Percentiles rank a stretch among this genome's conserved stretches.
Evolutionary conservation across 2,329 filamentous ascomycete species (phyloP).

Genomic region (Curvularia sp.): DNA sequence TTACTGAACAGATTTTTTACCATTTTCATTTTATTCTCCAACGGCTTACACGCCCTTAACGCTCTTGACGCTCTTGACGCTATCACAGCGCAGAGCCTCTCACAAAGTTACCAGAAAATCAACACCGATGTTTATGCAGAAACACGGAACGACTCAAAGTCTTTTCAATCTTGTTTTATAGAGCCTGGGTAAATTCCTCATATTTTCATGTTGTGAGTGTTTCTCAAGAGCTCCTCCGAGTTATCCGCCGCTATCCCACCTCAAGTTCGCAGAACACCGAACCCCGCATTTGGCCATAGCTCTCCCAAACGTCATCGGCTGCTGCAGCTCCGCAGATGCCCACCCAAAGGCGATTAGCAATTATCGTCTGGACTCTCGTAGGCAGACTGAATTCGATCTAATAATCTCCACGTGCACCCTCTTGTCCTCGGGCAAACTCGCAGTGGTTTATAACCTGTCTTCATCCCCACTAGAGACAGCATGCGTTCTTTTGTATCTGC

Average conservation of each 20-base stretch:
- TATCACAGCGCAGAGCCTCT: slow-evolving; percentile 13
- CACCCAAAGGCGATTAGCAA: slow-evolving; percentile 7
- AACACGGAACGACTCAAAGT: background rate
- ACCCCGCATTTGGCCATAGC: slow-evolving; percentile 21
- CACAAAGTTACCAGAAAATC: background rate
- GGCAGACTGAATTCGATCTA: slow-evolving; percentile 8
- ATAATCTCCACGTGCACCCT: slow-evolving; percentile 10
- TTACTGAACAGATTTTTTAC: background rate
- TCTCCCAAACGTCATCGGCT: slow-evolving; percentile 21
- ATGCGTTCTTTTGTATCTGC: slow-evolving; percentile 47
- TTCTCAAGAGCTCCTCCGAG: slow-evolving; percentile 2
- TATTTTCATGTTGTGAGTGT: background rate
- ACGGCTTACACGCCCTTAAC: slow-evolving; percentile 27
- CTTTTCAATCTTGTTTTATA: background rate
- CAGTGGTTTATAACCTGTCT: slow-evolving; percentile 13
- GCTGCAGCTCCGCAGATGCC: slow-evolving; percentile 3
- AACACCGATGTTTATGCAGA: background rate
- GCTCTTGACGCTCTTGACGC: slow-evolving; percentile 34
- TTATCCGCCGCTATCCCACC: slow-evolving; percentile 3
- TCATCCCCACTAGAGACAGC: slow-evolving; percentile 13
- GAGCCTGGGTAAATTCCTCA: background rate
- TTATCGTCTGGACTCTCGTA: slow-evolving; percentile 6
- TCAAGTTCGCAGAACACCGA: slow-evolving; percentile 6
- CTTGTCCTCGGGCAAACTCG: slow-evolving; percentile 5
- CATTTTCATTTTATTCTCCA: background rate